phyloP scores from a whole-genome alignment of 768 basidiomycete genomes.

The Lentinula aciculospora region DNA sequence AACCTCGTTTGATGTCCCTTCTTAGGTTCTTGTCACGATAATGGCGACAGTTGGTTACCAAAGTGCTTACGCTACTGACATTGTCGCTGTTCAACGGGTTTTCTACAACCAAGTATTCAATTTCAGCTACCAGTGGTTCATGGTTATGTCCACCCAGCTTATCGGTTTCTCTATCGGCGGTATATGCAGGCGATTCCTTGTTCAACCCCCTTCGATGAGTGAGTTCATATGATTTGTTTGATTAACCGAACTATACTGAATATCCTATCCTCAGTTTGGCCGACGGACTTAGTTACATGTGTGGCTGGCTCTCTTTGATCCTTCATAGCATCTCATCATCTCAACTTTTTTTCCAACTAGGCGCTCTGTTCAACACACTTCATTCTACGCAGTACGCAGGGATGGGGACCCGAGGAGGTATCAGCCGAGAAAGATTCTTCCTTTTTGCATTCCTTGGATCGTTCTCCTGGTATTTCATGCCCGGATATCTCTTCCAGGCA shows the following conservation, averaged over 20 bases:
- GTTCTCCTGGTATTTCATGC: conserved; percentile 61
- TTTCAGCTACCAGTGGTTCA: conserved; percentile 68
- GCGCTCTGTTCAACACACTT: conserved; percentile 67
- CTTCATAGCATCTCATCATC: too few species aligned
- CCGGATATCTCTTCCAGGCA: conserved; percentile 68
- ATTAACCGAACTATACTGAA: conserved; percentile 14
- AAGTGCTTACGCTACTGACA: conserved; percentile 71
- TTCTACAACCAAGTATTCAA: conserved; percentile 64
- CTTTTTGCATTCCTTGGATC: conserved; percentile 53
- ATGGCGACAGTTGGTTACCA: conserved; percentile 33
- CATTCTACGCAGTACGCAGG: conserved; percentile 71
- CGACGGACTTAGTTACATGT: conserved; percentile 66
- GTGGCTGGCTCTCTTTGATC: conserved; percentile 36
- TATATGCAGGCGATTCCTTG: conserved; percentile 69
- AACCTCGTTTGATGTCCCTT: conserved; percentile 11
- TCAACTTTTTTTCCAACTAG: neutral
- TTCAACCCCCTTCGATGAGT: conserved; percentile 69
- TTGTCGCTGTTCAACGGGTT: conserved; percentile 71
- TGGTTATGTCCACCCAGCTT: conserved; percentile 70
- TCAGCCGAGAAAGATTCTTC: conserved; percentile 78
- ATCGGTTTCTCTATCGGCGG: conserved; percentile 82
- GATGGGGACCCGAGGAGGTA: conserved; percentile 54
- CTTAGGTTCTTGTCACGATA: conserved; percentile 50
- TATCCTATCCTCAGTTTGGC: conserved; percentile 59
- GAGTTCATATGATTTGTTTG: conserved; percentile 14